Percentiles rank a stretch among this genome's conserved stretches.
Conservation (phyloP, 2,329 filamentous ascomycete genomes). For the Fusarium sp. region DNA sequence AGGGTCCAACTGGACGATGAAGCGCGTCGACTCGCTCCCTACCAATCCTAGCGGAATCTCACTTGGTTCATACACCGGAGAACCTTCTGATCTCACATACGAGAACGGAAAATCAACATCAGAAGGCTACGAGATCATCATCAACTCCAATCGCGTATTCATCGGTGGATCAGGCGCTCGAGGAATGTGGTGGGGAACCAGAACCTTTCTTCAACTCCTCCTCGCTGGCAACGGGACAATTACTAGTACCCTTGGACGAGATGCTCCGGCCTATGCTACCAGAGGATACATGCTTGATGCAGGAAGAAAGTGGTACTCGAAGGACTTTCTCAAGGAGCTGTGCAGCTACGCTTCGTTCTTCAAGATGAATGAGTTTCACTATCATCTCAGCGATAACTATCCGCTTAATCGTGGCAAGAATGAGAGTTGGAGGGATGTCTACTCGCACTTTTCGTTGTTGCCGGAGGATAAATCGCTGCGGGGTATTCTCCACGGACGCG, state of each 20-base stretch:
- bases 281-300: slow-evolving; percentile 21
- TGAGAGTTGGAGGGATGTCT: slow-evolving; percentile 13
- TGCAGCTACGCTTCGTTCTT: slow-evolving; percentile 27
- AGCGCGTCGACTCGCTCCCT: background rate
- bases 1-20: slow-evolving; percentile 11
- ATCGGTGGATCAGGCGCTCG: slow-evolving; percentile 19
- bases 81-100: background rate
- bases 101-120: background rate
- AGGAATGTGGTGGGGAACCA: slow-evolving; percentile 23
- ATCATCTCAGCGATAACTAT: slow-evolving; percentile 22
- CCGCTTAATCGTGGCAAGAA: slow-evolving; percentile 22
- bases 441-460: slow-evolving; percentile 13
- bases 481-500: slow-evolving; percentile 8
- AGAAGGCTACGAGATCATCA: slow-evolving; percentile 12
- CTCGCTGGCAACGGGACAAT: background rate
- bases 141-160: slow-evolving; percentile 5
- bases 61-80: background rate
- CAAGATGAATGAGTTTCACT: slow-evolving; percentile 27
- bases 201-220: slow-evolving; percentile 15
- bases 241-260: background rate
- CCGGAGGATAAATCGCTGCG: background rate
- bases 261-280: slow-evolving; percentile 12
- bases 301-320: slow-evolving; percentile 21
- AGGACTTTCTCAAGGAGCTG: slow-evolving; percentile 6
- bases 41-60: background rate